phyloP scores from a whole-genome alignment of 2,329 filamentous ascomycete species.

The Orbilia brochopaga region DNA sequence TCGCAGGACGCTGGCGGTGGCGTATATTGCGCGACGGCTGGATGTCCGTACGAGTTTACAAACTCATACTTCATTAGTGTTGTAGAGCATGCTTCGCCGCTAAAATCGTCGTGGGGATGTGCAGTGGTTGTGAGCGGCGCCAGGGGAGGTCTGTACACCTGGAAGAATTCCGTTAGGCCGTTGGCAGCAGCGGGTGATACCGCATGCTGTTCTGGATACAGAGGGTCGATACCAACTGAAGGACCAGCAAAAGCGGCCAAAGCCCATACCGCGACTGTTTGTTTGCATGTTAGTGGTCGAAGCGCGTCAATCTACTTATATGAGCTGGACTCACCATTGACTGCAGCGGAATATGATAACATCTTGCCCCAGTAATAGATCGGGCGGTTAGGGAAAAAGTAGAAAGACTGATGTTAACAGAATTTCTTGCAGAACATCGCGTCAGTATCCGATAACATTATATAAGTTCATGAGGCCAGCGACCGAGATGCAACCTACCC shows the following conservation, averaged over 20 bases:
- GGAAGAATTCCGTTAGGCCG: conserved; percentile 32
- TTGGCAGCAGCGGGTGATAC: conserved; percentile 16
- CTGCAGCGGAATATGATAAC: no score
- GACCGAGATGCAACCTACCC: not conserved
- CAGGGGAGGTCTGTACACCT: conserved; percentile 34
- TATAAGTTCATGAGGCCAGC: no score
- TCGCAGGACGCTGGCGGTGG: conserved; percentile 69
- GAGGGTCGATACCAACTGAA: conserved; percentile 11
- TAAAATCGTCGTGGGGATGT: conserved; percentile 34
- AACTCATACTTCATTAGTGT: conserved; percentile 32
- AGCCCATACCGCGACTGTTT: conserved; percentile 18
- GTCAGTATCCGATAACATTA: no score
- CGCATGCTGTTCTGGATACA: conserved; percentile 26
- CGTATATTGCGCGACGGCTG: conserved; percentile 58
- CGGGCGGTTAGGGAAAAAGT: not conserved
- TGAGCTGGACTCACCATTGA: not conserved
- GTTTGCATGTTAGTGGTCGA: not conserved
- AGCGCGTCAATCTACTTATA: not conserved
- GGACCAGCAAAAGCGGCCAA: conserved; percentile 15
- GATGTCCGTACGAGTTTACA: conserved; percentile 8
- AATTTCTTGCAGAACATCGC: no score
- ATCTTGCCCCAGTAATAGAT: no score
- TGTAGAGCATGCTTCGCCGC: conserved; percentile 36
- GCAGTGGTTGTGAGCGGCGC: conserved; percentile 26
- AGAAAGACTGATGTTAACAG: not conserved